These are phyloP conservation scores for Isoetes taiwanensis DNA, from an alignment of 75 land plant genomes.

Conservation along the genomic window DNA sequence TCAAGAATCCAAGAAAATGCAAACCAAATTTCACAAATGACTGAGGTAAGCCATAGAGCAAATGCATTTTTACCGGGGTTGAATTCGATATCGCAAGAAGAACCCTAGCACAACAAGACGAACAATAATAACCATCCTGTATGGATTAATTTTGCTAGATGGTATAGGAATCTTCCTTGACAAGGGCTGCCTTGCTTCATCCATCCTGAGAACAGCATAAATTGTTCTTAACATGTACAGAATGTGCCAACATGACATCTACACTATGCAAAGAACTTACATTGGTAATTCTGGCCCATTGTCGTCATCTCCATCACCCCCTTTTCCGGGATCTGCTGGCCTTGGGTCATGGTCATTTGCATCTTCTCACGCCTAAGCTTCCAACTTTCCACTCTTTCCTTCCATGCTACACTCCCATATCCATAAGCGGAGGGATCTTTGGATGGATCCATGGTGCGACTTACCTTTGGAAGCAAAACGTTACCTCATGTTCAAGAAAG, in stretches of 20 bases:
- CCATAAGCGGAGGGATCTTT: constrained; percentile 49
- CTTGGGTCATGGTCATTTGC: constrained; percentile 18
- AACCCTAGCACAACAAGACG: constrained; percentile 1
- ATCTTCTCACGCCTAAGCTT: constrained; percentile 63
- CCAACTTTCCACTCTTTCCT: constrained; percentile 84
- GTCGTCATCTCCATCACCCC: neutral
- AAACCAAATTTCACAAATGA: constrained; percentile 10
- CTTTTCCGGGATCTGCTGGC: neutral
- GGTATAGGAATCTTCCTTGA: constrained; percentile 4
- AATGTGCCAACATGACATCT: neutral
- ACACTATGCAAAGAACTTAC: neutral
- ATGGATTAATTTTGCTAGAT: neutral
- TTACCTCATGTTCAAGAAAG: no score
- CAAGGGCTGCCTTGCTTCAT: constrained; percentile 1
- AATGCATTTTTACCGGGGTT: constrained; percentile 1
- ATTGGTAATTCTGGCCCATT: neutral
- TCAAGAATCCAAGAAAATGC: constrained; percentile 12
- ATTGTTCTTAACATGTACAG: neutral
- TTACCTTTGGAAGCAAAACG: no score
- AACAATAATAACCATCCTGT: neutral
- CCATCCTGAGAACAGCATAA: neutral
- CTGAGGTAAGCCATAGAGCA: constrained; percentile 3
- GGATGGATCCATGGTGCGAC: constrained; percentile 43
- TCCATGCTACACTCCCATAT: constrained; percentile 75
- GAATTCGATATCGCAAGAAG: constrained; percentile 3